Percentiles rank a stretch among this genome's conserved stretches.
phyloP scores from a whole-genome alignment of 2,329 filamentous ascomycete genomes.

The Stagonosporopsis rhizophila region DNA sequence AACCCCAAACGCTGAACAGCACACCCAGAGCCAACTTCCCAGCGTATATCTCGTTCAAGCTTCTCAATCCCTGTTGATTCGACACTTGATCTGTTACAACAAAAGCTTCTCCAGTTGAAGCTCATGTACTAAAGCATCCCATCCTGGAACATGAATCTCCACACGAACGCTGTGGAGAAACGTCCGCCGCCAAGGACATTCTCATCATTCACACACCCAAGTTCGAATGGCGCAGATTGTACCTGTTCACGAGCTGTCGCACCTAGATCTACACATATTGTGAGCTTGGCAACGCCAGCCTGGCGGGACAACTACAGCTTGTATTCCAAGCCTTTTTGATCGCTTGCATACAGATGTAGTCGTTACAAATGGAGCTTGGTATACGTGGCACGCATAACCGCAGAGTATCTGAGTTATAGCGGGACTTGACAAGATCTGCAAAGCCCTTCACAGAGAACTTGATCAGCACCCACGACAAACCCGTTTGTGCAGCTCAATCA shows the following conservation, averaged over 20 bases:
- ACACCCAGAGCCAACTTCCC: constrained; percentile 19
- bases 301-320: constrained; percentile 21
- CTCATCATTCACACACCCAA: constrained; percentile 1
- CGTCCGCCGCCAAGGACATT: constrained; percentile 20
- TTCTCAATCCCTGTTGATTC: constrained; percentile 30
- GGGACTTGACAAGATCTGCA: background rate
- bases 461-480: background rate
- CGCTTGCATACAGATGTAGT: constrained; percentile 16
- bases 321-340: constrained; percentile 20
- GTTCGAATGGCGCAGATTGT: constrained; percentile 23
- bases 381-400: background rate
- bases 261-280: background rate
- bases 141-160: constrained; percentile 23
- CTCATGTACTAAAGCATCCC: constrained; percentile 33
- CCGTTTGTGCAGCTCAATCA: background rate
- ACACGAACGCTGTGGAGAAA: constrained; percentile 37
- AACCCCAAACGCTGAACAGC: constrained; percentile 28
- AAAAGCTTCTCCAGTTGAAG: constrained; percentile 41
- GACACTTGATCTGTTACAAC: constrained; percentile 39
- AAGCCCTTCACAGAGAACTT: background rate
- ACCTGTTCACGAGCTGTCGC: constrained; percentile 21
- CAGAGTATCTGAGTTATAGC: background rate
- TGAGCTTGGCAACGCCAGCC: constrained; percentile 17
- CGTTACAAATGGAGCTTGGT: constrained; percentile 16
- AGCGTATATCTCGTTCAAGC: constrained; percentile 25